Conservation (phyloP, 805 yeast genomes). For the Brettanomyces bruxellensis region DNA sequence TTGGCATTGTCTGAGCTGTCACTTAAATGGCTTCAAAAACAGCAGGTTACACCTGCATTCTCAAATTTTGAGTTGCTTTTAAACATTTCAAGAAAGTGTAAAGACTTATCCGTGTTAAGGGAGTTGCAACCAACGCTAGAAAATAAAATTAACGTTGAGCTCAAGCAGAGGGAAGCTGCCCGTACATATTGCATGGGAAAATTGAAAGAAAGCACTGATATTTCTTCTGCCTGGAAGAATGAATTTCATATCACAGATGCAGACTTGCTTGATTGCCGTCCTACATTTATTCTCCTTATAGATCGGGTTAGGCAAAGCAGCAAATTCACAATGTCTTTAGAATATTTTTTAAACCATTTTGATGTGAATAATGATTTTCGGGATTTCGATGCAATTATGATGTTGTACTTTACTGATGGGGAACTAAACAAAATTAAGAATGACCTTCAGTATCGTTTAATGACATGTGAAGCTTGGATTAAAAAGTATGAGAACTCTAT, state of each 20-base stretch:
- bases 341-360: constrained; percentile 20
- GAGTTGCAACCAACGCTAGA: constrained; percentile 27
- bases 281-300: constrained; percentile 37
- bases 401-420: constrained; percentile 44
- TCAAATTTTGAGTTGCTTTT: constrained; percentile 40
- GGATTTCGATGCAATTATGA: constrained; percentile 32
- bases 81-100: constrained; percentile 36
- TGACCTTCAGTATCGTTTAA: constrained; percentile 31
- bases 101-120: constrained; percentile 28
- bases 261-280: constrained; percentile 39
- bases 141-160: constrained; percentile 31
- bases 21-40: constrained; percentile 40
- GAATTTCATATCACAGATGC: constrained; percentile 37
- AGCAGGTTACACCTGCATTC: constrained; percentile 42
- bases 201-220: constrained; percentile 16
- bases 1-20: constrained; percentile 38
- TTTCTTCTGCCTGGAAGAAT: neutral
- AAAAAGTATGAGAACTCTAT: constrained; percentile 33
- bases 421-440: constrained; percentile 31
- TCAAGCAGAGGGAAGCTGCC: constrained; percentile 28
- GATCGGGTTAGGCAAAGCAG: constrained; percentile 20
- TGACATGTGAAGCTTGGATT: constrained; percentile 45
- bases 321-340: constrained; percentile 25
- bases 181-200: constrained; percentile 22
- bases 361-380: constrained; percentile 2